These are phyloP conservation scores for Cryptococcus sp. DNA, from an alignment of 1,284 basidiomycete species.

Conservation along the genomic window DNA sequence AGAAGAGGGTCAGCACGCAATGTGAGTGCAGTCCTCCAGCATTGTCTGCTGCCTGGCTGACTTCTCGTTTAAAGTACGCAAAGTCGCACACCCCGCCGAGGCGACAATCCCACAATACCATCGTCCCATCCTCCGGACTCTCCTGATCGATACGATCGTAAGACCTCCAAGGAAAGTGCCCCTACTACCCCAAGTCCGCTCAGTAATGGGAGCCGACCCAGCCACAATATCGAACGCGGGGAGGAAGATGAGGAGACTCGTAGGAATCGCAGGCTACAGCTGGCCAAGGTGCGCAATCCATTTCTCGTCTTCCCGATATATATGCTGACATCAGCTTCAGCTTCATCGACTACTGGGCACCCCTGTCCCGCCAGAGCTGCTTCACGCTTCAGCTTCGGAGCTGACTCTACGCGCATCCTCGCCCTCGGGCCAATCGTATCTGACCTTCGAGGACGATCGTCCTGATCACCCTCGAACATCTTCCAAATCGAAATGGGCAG, in stretches of 20 bases:
- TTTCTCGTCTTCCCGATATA: not conserved
- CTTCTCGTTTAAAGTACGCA: too few species aligned
- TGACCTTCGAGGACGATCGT: slow-evolving; percentile 10
- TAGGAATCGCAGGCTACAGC: slow-evolving; percentile 25
- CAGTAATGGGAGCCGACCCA: not conserved
- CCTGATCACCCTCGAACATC: not conserved
- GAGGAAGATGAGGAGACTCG: slow-evolving; percentile 20
- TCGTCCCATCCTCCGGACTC: too few species aligned
- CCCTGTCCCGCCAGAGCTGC: slow-evolving; percentile 22
- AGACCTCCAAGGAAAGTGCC: too few species aligned
- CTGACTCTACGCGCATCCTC: not conserved
- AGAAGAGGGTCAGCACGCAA: too few species aligned
- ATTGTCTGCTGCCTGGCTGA: too few species aligned
- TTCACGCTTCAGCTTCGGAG: slow-evolving; percentile 4
- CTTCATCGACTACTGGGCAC: slow-evolving; percentile 35
- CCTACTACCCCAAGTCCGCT: too few species aligned
- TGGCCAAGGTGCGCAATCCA: slow-evolving; percentile 28
- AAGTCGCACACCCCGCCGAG: too few species aligned
- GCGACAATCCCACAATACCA: too few species aligned
- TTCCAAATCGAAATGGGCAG: not conserved
- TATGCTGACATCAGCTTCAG: slow-evolving; percentile 10
- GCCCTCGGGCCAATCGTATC: slow-evolving; percentile 10
- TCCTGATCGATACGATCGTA: too few species aligned
- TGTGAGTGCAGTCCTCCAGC: too few species aligned
- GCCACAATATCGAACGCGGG: not conserved